phyloP scores from a whole-genome alignment of 1,284 basidiomycete genomes.

The Lignosus rhinocerotis region DNA sequence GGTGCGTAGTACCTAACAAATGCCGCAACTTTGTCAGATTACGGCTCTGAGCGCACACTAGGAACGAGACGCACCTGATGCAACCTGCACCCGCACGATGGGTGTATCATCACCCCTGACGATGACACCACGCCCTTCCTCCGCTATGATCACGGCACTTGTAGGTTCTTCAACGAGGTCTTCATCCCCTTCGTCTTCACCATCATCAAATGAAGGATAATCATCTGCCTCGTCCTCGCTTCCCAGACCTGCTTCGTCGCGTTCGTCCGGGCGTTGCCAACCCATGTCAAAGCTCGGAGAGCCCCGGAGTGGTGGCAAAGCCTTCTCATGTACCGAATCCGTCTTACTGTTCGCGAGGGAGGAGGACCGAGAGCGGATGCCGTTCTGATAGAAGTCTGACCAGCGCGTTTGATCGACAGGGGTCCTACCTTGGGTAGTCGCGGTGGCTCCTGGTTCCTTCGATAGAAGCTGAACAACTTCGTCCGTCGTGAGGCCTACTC shows the following conservation, averaged over 20 bases:
- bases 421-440: constrained; percentile 42
- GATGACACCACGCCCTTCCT: constrained; percentile 80
- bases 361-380: constrained; percentile 66
- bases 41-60: neutral
- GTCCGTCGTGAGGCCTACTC: constrained; percentile 62
- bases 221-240: constrained; percentile 78
- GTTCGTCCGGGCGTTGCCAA: constrained; percentile 73
- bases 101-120: constrained; percentile 67
- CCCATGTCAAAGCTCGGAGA: constrained; percentile 72
- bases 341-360: constrained; percentile 54
- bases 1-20: constrained; percentile 79
- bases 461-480: constrained; percentile 60
- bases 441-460: constrained; percentile 48
- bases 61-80: constrained; percentile 54
- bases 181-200: constrained; percentile 51
- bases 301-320: constrained; percentile 43
- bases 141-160: constrained; percentile 73
- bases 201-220: constrained; percentile 50
- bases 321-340: constrained; percentile 44
- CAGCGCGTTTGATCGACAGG: constrained; percentile 57
- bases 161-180: constrained; percentile 71
- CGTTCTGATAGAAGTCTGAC: constrained; percentile 65
- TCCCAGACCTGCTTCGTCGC: constrained; percentile 65
- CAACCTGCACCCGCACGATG: constrained; percentile 61
- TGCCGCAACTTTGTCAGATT: constrained; percentile 11